Evolutionary conservation across 768 basidiomycete species (phyloP), one percentile per base, ranked within the genome.

Genomic region (Lentinula sp.): DNA sequence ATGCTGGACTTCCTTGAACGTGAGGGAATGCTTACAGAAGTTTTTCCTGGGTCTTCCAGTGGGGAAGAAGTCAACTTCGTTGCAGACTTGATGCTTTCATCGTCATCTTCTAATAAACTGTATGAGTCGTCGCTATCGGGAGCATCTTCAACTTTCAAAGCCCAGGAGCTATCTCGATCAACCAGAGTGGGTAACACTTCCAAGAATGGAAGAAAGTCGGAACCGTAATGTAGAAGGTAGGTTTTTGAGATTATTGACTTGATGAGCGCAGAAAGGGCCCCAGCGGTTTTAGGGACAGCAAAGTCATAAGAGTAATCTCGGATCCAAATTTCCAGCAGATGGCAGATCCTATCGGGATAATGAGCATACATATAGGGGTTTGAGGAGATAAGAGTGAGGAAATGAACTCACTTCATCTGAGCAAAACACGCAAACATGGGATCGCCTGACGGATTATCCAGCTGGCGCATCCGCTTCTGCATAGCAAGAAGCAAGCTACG

Each of bases 361-460:
- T 64, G 54, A 61, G 50, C 57, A 51, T 54, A 53, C 51, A 35
- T 63, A 56, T 28, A 3, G 28, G 28, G 28, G 15, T 46, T 42
- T 51, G 48, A 41, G 33, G 60, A 36, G 7, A 39, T 62, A 23
- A 59, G 58, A 52, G 33, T 28, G 57, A 28, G n/a, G 63, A 66
- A 48, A 49, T 46, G 20, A 23, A 59, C 71, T 32, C 66, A 91
- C 92, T 87, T 85, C 90, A 93, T 91, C 70, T 94, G 92, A 6
- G 90, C 91, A 72, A 87, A 93, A 66, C 86, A 89, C 7, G 90
- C 90, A 72, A 93, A 89, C 84, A 93, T 87, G 0, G 88, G 88
- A 74, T 94, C 91, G 6, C 85, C 84, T 12, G 82, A 80, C 16
- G 87, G 83, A 58, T 82, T 82, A 67, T 89, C 87, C 13, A 94